Percentiles rank a stretch among this genome's conserved stretches.
These are phyloP conservation scores for Ophiocordyceps robertsii DNA, from an alignment of 2,329 filamentous ascomycete genomes.

Conservation along the genomic window DNA sequence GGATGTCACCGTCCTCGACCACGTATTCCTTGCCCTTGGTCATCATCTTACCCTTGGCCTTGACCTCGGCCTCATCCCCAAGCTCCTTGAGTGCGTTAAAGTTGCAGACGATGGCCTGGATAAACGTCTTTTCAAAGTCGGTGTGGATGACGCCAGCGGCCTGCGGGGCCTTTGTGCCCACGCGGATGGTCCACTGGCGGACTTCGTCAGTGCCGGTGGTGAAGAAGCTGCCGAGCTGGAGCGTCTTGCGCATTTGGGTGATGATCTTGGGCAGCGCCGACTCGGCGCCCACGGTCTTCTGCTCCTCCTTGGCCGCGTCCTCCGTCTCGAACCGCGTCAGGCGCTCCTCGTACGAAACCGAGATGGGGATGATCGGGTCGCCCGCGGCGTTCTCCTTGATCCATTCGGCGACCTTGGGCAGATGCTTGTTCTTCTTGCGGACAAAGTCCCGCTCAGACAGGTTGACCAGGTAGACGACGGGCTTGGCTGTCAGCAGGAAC, in stretches of 20 bases:
- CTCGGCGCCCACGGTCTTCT: slow-evolving; percentile 75
- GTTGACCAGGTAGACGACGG: slow-evolving; percentile 94
- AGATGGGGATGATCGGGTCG: slow-evolving; percentile 87
- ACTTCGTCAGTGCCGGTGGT: slow-evolving; percentile 93
- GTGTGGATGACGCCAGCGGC: slow-evolving; percentile 96
- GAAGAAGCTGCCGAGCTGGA: slow-evolving; percentile 93
- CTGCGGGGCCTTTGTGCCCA: slow-evolving; percentile 92
- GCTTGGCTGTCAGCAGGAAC: slow-evolving; percentile 89
- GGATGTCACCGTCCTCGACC: slow-evolving; percentile 66
- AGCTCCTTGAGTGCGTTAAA: slow-evolving; percentile 68
- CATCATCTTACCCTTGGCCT: slow-evolving; percentile 91
- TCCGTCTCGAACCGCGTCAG: slow-evolving; percentile 70
- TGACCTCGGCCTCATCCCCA: slow-evolving; percentile 78
- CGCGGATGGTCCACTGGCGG: slow-evolving; percentile 94
- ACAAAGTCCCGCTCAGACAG: slow-evolving; percentile 94
- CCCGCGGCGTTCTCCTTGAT: slow-evolving; percentile 80
- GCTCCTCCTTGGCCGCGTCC: slow-evolving; percentile 66
- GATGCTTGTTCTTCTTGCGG: slow-evolving; percentile 98
- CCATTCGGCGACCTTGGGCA: slow-evolving; percentile 88
- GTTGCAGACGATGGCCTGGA: slow-evolving; percentile 92
- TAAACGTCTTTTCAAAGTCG: slow-evolving; percentile 99
- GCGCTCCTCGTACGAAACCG: slow-evolving; percentile 85
- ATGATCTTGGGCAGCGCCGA: slow-evolving; percentile 88
- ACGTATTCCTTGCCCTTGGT: slow-evolving; percentile 98
- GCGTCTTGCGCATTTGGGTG: slow-evolving; percentile 78